Evolutionary conservation across 1,284 basidiomycete genomes (phyloP), one percentile per base, ranked within the genome.

Genomic region (Puccinia coronata): DNA sequence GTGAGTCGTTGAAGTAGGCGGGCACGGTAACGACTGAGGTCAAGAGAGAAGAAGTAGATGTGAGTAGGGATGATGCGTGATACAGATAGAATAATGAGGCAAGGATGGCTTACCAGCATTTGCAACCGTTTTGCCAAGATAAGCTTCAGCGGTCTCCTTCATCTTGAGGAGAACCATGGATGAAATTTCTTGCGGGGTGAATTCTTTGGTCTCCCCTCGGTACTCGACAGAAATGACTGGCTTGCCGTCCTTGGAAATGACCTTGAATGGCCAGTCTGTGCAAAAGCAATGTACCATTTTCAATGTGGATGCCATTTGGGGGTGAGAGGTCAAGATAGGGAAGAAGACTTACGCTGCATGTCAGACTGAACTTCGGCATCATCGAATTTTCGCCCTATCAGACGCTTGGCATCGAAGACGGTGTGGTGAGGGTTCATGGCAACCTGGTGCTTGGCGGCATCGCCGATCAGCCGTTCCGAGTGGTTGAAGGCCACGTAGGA

Each of bases 121-220:
- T 86, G 88, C 91, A 86, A 96, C 89, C 87, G 94, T 93, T 79
- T 87, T 88, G 83, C 96, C 96, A 84, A 99, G 92, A 89, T 98
- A 98, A 36, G 96, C 93, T 89, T 98, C 96, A 69, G 96, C 96
- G 81, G 91, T 94, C 89, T 98, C 96, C 90, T 94, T 95, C 96
- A 98, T 98, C 90, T 98, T 98, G 84, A 91, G 88, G 82, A 98
- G 91, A 84, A 99, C 91, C 96, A 99, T 99, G 82, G 96, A 95
- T 4, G 95, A 98, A 85, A 99, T 91, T 88, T 98, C 96, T 87
- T 98, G 95, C 57, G 95, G 95, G 34, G 94, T 93, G 82, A 86
- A 86, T 71, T 84, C 82, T 82, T 85, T 84, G 59, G 84, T 82
- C 31, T 84, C 82, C 69, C 84, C 85, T 41, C 83, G 84, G 63